phyloP scores from a whole-genome alignment of 2,329 filamentous ascomycete species.

The Phaeomoniella chlamydospora region DNA sequence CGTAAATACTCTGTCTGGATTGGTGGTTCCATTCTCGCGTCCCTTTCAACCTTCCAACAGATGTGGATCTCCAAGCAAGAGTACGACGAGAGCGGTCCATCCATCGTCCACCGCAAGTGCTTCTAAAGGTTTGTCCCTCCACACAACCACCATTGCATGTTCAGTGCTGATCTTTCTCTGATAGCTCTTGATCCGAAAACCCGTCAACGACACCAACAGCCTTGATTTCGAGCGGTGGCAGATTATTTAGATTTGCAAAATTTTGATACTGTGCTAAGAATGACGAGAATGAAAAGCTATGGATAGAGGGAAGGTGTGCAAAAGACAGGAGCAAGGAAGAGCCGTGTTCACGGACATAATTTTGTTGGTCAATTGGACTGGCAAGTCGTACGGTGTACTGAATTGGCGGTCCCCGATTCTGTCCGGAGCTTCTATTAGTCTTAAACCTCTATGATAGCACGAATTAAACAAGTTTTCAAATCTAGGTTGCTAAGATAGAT shows the following conservation, averaged over 20 bases:
- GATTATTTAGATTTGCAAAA: background rate
- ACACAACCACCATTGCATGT: background rate
- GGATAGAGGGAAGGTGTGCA: background rate
- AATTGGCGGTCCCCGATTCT: background rate
- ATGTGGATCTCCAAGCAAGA: constrained; percentile 99
- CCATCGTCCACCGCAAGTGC: constrained; percentile 99
- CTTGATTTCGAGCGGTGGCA: background rate
- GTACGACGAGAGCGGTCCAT: constrained; percentile 99
- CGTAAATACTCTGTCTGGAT: constrained; percentile 99
- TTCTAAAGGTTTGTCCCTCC: constrained; percentile 64
- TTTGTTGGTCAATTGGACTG: background rate
- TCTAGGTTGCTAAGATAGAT: too few species aligned
- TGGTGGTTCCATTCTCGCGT: constrained; percentile 99
- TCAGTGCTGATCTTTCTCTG: too few species aligned
- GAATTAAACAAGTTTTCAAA: background rate
- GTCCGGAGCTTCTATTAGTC: background rate
- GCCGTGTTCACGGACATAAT: background rate
- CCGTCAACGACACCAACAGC: background rate
- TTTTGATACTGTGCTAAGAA: background rate
- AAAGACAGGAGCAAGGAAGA: background rate
- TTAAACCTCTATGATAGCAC: background rate
- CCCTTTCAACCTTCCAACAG: constrained; percentile 99
- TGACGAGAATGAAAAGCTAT: background rate
- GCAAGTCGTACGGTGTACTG: too few species aligned
- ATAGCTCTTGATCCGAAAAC: too few species aligned